A percentile compares a stretch with the other conserved stretches of the same genome.
These are phyloP conservation scores for Parathielavia appendiculata DNA, from an alignment of 495 filamentous ascomycete species.

Conservation along the genomic window DNA sequence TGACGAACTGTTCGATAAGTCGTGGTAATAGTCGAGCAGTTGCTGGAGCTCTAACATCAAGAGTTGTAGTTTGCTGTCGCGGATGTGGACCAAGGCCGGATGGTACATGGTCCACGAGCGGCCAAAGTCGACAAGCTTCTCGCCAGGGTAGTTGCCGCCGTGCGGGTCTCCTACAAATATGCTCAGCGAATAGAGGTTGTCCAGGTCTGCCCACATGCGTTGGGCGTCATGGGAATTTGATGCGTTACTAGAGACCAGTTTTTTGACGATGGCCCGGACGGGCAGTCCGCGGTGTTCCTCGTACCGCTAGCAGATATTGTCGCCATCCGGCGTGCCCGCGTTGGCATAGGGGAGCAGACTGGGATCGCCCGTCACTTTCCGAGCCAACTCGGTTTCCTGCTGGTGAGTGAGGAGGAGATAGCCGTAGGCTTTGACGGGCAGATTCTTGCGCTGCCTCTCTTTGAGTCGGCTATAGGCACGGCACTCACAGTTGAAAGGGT, in stretches of 20 bases:
- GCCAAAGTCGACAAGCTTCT: constrained; percentile 23
- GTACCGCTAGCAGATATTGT: constrained; percentile 9
- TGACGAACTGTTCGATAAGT: neutral
- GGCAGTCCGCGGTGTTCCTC: constrained; percentile 5
- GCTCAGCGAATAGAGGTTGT: constrained; percentile 15
- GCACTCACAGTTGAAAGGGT: constrained; percentile 21
- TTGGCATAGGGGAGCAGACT: neutral
- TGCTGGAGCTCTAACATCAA: constrained; percentile 7
- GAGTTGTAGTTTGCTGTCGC: neutral
- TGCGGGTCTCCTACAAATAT: constrained; percentile 18
- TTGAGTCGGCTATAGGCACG: constrained; percentile 19
- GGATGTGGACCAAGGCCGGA: constrained; percentile 7
- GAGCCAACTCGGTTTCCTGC: constrained; percentile 13
- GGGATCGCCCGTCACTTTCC: neutral
- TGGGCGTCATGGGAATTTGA: neutral
- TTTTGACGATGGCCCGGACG: constrained; percentile 20
- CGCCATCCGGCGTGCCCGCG: neutral
- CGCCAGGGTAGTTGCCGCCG: constrained; percentile 18
- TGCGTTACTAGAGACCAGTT: neutral
- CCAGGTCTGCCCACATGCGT: constrained; percentile 17
- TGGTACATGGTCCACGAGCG: constrained; percentile 19
- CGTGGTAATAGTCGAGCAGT: constrained; percentile 3
- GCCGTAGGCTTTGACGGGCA: constrained; percentile 15
- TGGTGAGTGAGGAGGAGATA: constrained; percentile 17
- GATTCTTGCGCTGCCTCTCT: constrained; percentile 9